Percentiles rank a stretch among this genome's conserved stretches.
phyloP scores from a whole-genome alignment of 192 early-diverging fungal genomes.

The Spizellomyces sp. region DNA sequence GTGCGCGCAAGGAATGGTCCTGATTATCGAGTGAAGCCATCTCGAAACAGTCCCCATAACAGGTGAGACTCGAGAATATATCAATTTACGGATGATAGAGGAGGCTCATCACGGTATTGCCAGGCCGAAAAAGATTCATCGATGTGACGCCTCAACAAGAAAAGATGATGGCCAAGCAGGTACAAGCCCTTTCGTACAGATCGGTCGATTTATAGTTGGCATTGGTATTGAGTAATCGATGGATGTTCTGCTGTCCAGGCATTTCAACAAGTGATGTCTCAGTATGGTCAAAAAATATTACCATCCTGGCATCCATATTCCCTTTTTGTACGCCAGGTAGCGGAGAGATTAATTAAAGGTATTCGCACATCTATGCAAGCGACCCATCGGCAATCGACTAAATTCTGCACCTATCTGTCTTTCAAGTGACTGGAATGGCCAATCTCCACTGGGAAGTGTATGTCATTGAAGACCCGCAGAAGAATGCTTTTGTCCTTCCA shows the following conservation, averaged over 20 bases:
- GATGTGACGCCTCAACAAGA: slow-evolving; percentile 62
- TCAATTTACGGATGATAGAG: neutral
- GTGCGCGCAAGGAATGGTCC: neutral
- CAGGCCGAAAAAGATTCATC: slow-evolving; percentile 66
- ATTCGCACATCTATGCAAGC: slow-evolving; percentile 13
- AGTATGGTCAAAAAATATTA: slow-evolving; percentile 71
- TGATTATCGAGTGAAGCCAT: slow-evolving; percentile 44
- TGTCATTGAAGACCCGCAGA: slow-evolving; percentile 79
- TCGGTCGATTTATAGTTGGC: neutral
- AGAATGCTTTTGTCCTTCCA: slow-evolving; percentile 94
- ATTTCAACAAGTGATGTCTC: slow-evolving; percentile 67
- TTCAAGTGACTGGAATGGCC: slow-evolving; percentile 56
- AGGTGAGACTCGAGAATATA: slow-evolving; percentile 15
- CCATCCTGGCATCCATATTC: slow-evolving; percentile 65
- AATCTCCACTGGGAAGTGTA: slow-evolving; percentile 88
- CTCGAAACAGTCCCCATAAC: slow-evolving; percentile 76
- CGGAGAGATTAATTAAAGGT: slow-evolving; percentile 68
- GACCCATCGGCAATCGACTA: neutral
- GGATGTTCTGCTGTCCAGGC: slow-evolving; percentile 41
- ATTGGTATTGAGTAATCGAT: neutral
- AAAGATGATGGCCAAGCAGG: slow-evolving; percentile 57
- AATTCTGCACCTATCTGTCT: neutral
- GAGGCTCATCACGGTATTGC: neutral
- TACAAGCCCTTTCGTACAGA: neutral
- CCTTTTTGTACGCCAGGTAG: slow-evolving; percentile 69